Evolutionary conservation across 148 eudicot genomes (phyloP), one percentile per base, ranked within the genome.

Genomic region (Cornus kousa): DNA sequence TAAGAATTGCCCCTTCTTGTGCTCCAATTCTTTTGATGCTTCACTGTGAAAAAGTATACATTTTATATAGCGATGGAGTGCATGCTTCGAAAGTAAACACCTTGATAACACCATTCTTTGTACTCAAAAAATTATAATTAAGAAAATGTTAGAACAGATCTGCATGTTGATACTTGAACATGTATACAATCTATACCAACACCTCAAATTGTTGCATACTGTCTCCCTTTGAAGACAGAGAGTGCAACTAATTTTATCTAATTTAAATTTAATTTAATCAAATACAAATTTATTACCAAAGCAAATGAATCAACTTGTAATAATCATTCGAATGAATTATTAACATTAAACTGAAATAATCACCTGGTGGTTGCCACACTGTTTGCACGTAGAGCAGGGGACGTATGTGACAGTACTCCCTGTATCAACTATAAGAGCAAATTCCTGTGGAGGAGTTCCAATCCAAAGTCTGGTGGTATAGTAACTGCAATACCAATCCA

Each of bases 391-490:
- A 71, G 93, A 86, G 80, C 99, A 96, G 0, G 99, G 99, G 82
- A 96, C 99, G 74, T 93, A 96, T 8, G 99, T 96, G n/a, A 92
- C 99, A 32, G 99, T 89, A 73, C 99, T 96, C 31, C 99, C 99
- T 4, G 97, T 92, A 74, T 96, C 99, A 37, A 96, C 98, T 9
- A 93, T 96, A 68, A 96, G 89, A 32, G 98, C 95, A 75, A 96
- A 96, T 75, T 83, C 87, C 88, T 96, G 98, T n/a, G 94, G 87
- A 19, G 98, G 99, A 13, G 97, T 90, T 69, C 98, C 97, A 50
- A 96, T 91, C 89, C 91, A 92, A 32, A 96, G 75, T 82, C 95
- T 86, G 74, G 99, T 91, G 53, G 99, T 90, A 72, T 92, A 92
- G 76, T 94, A 92, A 78, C 98, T 94, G 87, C 83, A 81, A 67